Conservation (phyloP, 129 eudicot species). For the Centella asiatica region DNA sequence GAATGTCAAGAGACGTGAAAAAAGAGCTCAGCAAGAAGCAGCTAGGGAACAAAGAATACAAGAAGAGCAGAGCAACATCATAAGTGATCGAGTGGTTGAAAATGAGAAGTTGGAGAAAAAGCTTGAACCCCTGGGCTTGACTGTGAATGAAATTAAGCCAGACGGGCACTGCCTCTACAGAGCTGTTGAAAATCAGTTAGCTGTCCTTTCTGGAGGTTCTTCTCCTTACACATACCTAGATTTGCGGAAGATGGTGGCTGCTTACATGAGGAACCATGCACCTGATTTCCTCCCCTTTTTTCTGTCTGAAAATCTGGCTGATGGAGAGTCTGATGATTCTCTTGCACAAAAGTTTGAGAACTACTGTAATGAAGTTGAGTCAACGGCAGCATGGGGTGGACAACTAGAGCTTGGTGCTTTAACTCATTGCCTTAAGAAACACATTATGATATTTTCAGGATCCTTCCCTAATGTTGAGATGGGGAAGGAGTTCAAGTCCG, state of each 20-base stretch:
- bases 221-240: slow-evolving; percentile 56
- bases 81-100: slow-evolving; percentile 63
- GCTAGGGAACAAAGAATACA: slow-evolving; percentile 89
- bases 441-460: slow-evolving; percentile 77
- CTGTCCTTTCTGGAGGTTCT: slow-evolving; percentile 38
- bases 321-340: slow-evolving; percentile 51
- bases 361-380: slow-evolving; percentile 80
- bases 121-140: slow-evolving; percentile 67
- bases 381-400: slow-evolving; percentile 98
- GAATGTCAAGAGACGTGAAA: slow-evolving; percentile 72
- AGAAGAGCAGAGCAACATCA: slow-evolving; percentile 71
- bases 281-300: slow-evolving; percentile 77
- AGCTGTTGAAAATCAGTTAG: slow-evolving; percentile 84
- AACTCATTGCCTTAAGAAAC: slow-evolving; percentile 75
- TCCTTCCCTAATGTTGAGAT: slow-evolving; percentile 97
- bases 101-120: slow-evolving; percentile 55
- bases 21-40: slow-evolving; percentile 84
- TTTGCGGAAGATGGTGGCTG: slow-evolving; percentile 83
- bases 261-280: slow-evolving; percentile 62
- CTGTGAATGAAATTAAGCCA: slow-evolving; percentile 68
- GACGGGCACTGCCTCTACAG: slow-evolving; percentile 93
- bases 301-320: slow-evolving; percentile 49
- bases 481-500: slow-evolving; percentile 93
- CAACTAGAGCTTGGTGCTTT: slow-evolving; percentile 82
- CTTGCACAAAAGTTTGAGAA: slow-evolving; percentile 59